A percentile compares a stretch with the other conserved stretches of the same genome.
Conservation (phyloP, 2,329 filamentous ascomycete genomes). For the Fusarium sp. region DNA sequence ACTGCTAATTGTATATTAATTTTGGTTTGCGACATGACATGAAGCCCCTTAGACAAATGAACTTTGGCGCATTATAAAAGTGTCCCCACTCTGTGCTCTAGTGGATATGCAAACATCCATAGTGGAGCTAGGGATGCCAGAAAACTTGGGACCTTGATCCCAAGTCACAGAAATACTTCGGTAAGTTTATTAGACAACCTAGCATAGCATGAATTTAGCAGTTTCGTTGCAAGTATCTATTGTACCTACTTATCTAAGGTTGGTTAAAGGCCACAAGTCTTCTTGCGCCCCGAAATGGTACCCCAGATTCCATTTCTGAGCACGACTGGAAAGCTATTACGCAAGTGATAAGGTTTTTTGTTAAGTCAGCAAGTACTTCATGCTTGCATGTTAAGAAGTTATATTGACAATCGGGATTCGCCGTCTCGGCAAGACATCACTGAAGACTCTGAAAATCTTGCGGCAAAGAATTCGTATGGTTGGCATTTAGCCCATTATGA, state of each 20-base stretch:
- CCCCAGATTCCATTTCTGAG: neutral
- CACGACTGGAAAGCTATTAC: neutral
- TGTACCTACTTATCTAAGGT: too few relatives aligned
- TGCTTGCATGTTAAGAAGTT: neutral
- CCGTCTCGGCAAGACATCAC: neutral
- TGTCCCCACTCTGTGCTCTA: slow-evolving; percentile 20
- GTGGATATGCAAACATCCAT: neutral
- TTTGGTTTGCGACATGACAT: slow-evolving; percentile 19
- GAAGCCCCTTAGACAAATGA: slow-evolving; percentile 26
- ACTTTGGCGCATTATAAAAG: slow-evolving; percentile 8
- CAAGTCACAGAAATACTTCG: too few relatives aligned
- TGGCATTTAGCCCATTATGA: too few relatives aligned
- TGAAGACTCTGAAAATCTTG: too few relatives aligned
- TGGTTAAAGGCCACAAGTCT: too few relatives aligned
- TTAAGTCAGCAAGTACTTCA: too few relatives aligned
- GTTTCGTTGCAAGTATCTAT: too few relatives aligned
- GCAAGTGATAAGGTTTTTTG: neutral
- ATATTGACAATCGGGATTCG: neutral
- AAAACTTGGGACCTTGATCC: slow-evolving; percentile 29
- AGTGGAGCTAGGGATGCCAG: neutral
- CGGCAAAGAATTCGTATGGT: too few relatives aligned
- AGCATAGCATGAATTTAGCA: too few relatives aligned
- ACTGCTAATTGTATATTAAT: neutral
- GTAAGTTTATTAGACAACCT: too few relatives aligned
- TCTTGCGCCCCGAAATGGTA: neutral